Conservation (phyloP, 1,284 basidiomycete genomes). For the Fomitopsis betulina region DNA sequence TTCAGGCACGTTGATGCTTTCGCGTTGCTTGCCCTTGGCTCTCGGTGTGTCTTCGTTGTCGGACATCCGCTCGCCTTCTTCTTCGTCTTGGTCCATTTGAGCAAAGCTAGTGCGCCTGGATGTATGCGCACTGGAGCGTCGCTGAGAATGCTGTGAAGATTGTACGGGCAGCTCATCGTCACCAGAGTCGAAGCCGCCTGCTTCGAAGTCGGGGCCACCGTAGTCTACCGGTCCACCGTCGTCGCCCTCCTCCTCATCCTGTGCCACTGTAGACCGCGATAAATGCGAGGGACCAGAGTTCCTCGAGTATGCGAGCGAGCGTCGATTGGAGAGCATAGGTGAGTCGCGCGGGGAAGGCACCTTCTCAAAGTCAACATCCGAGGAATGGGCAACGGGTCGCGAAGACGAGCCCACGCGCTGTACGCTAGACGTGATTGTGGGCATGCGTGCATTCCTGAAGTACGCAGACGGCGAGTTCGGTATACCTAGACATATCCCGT, state of each 20-base stretch:
- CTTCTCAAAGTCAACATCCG: constrained; percentile 59
- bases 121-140: constrained; percentile 10
- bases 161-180: constrained; percentile 18
- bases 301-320: constrained; percentile 30
- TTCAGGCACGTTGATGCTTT: constrained; percentile 14
- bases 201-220: constrained; percentile 18
- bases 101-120: constrained; percentile 40
- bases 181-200: constrained; percentile 11
- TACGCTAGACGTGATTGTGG: constrained; percentile 40
- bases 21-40: constrained; percentile 33
- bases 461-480: constrained; percentile 49
- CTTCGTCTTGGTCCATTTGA: constrained; percentile 38
- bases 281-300: constrained; percentile 45
- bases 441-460: constrained; percentile 45
- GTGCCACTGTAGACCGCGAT: constrained; percentile 29
- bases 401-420: constrained; percentile 46
- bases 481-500: constrained; percentile 12
- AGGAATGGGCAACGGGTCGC: constrained; percentile 46
- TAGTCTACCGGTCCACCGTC: constrained; percentile 26
- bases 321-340: constrained; percentile 28
- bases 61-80: constrained; percentile 27
- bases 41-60: constrained; percentile 21
- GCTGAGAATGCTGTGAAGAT: constrained; percentile 4
- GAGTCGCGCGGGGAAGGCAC: constrained; percentile 51
- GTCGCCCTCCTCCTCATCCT: constrained; percentile 31